Base-by-base conservation (phyloP, 2,329 filamentous ascomycete genomes). In the Aspergillus niger region DNA sequence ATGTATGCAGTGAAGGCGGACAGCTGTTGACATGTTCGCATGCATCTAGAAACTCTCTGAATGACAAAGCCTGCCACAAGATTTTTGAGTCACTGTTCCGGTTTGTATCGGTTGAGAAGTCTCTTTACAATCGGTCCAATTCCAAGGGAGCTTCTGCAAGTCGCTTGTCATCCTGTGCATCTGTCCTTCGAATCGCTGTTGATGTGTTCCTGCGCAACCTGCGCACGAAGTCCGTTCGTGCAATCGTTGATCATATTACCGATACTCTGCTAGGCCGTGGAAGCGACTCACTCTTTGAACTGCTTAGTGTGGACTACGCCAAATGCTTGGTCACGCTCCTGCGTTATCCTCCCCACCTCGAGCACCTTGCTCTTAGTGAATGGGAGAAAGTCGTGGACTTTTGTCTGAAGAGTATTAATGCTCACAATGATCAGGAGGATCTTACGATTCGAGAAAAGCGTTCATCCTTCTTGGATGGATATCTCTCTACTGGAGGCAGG, bases 51-150 rank as follows among this genome's bases (percentile, higher is more conserved):
- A 74, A 79, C 36, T 69, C 71, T 5, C 80, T 97, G 36, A 85
- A 84, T 49, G 91, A 96, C 72, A 91, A 90, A 72, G 85, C 85
- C n/a, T 96, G 91, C 67, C 89, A 95, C 70, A 85, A 85, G 61
- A 87, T 97, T 47, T 91, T 91, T 68, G 92, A 97, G 70, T 85
- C 86, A 1, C 79, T 98, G 2, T 97, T 97, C 71, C 83, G 85
- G 57, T 88, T 87, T 65, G 82, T 89, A 83, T 70, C 84, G 84
- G 76, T 82, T 13, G 92, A 97, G 67, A 92, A 91, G 71, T 81
- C 86, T 8, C 73, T 77, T 17, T 90, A 86, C 65, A 82, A 85
- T 58, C 84, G 83, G 58, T 81, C 82, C 56, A 81, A 77, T 11
- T 78, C 82, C 26, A 82, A 80, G 62, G 83, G 79, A 58, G 77